Base-by-base conservation (phyloP, 495 filamentous ascomycete species). In the Penicillium soppii region DNA sequence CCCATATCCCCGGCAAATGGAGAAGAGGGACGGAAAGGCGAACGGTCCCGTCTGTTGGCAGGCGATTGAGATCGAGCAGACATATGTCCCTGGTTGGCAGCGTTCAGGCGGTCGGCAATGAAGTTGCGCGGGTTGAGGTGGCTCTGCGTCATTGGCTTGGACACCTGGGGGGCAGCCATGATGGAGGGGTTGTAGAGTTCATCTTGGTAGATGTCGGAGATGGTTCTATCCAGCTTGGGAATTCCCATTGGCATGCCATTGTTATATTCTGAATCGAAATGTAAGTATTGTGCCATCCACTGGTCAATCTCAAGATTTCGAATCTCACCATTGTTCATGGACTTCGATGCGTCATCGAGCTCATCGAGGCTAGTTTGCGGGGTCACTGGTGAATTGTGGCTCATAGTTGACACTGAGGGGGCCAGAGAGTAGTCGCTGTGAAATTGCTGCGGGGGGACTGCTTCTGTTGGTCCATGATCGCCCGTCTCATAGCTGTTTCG, bases 181-280 rank as follows among this genome's bases (percentile, higher is more conserved):
- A 81, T 71, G 48, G 73, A 69, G 7, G 89, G 85, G 54, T 85
- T 89, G 79, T 86, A 96, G 1, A 96, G 80, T 59, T 94, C 90
- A 65, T 96, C 92, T 59, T 83, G 77, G 59, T 87, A 91, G 23
- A 88, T 79, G 61, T 96, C 91, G 7, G 90, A 91, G 65, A 91
- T 87, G 7, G 91, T 95, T 41, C 91, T 81, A 44, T 88, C 84
- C 52, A 96, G 78, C 67, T 94, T 95, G 5, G 91, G 89, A 30
- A 89, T 75, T 33, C 71, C 70, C 25, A 75, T 68, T 44, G 68
- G 63, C 57, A 74, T 59, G 39, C 61, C 53, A 52, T 55, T 63
- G 43, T 46, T 54, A 52, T 72, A 75, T 36, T 77, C 72, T 79
- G 70, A 62, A 69, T 80, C 74, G 64, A 61, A 49, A 49, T 62